phyloP scores from a whole-genome alignment of 164 flowering plant species.

The Vitis riparia region DNA sequence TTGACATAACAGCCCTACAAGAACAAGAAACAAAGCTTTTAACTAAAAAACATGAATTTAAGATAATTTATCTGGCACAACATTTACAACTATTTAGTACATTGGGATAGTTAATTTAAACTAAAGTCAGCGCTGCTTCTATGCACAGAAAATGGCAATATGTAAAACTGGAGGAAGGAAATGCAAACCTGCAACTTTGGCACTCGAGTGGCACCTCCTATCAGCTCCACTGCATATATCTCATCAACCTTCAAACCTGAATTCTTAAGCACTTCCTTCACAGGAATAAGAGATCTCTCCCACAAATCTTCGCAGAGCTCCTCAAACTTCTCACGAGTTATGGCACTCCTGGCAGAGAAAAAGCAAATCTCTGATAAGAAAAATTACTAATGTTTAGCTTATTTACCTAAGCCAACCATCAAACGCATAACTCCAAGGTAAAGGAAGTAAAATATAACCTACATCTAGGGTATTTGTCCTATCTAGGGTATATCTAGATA shows the following conservation, averaged over 20 bases:
- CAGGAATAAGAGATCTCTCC: conserved; percentile 80
- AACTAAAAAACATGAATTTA: too few species aligned
- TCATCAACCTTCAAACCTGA: conserved; percentile 73
- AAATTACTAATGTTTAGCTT: neutral
- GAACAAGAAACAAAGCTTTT: too few species aligned
- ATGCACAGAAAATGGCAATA: neutral
- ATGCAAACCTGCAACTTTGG: conserved; percentile 90
- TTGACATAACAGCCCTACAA: too few species aligned
- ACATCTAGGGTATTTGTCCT: neutral
- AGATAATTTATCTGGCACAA: too few species aligned
- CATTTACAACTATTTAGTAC: too few species aligned
- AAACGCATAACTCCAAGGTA: neutral
- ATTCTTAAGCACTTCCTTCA: conserved; percentile 70
- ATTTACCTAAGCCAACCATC: neutral
- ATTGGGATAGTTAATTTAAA: too few species aligned
- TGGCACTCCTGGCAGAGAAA: conserved; percentile 64
- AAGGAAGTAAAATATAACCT: neutral
- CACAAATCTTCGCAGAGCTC: conserved; percentile 91
- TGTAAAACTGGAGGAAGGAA: neutral
- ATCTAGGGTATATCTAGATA: too few species aligned
- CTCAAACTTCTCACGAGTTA: conserved; percentile 93
- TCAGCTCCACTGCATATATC: conserved; percentile 86
- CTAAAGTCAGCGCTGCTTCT: neutral
- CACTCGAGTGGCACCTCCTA: conserved; percentile 97
- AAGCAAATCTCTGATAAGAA: conserved; percentile 3